Conservation (phyloP, 2,329 filamentous ascomycete genomes). For the Fusarium sp. region DNA sequence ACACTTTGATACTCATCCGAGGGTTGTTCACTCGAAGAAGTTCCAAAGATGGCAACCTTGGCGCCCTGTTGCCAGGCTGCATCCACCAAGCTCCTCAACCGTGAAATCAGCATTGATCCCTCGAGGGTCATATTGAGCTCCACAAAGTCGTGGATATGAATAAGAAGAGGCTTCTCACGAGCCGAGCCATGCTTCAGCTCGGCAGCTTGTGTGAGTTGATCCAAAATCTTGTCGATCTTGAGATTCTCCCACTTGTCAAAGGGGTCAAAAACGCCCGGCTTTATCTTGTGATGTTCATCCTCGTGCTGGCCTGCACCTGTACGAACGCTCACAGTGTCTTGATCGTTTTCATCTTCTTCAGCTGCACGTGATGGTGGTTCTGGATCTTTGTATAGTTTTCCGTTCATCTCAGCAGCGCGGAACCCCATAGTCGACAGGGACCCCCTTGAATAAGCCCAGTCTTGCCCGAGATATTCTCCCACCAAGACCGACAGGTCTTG, state of each 20-base stretch:
- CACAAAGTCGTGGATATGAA: conserved; percentile 84
- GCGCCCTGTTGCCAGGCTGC: conserved; percentile 77
- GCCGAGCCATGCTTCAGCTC: conserved; percentile 50
- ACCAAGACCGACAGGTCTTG: conserved; percentile 77
- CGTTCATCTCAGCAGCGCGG: conserved; percentile 65
- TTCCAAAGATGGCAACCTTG: conserved; percentile 83
- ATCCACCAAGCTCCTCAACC: conserved; percentile 79
- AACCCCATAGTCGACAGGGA: conserved; percentile 68
- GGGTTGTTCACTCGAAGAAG: conserved; percentile 69
- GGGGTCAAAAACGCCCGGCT: conserved; percentile 52
- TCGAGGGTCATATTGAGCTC: conserved; percentile 78
- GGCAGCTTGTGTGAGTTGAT: conserved; percentile 65
- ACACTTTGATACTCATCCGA: conserved; percentile 57
- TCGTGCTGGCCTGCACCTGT: conserved; percentile 49
- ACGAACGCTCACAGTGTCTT: conserved; percentile 49
- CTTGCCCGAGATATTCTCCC: conserved; percentile 77
- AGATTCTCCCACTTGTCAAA: conserved; percentile 69
- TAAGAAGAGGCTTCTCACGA: conserved; percentile 68
- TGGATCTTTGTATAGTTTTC: conserved; percentile 62
- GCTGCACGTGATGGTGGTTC: conserved; percentile 47
- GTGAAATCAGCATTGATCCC: conserved; percentile 75
- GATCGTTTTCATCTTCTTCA: conserved; percentile 51
- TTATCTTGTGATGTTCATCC: conserved; percentile 59
- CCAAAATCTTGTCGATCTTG: conserved; percentile 69
- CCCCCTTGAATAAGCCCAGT: conserved; percentile 61